phyloP scores from a whole-genome alignment of 257 asterid species.

The Solanum phureja region DNA sequence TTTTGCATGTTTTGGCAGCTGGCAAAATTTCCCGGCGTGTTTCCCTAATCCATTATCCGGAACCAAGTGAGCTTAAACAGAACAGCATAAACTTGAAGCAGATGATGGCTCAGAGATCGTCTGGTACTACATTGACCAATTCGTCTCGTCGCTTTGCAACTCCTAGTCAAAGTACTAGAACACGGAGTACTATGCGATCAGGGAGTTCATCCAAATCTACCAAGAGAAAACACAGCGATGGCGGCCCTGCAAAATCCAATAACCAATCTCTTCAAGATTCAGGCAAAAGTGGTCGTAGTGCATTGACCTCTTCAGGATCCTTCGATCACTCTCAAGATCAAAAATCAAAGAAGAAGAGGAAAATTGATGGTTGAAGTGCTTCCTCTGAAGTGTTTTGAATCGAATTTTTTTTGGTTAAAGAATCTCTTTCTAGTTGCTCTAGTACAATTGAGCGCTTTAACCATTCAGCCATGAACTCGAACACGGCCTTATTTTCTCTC shows the following conservation, averaged over 20 bases:
- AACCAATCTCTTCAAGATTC: slow-evolving; percentile 36
- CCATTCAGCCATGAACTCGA: background rate
- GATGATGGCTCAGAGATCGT: slow-evolving; percentile 29
- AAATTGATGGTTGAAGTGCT: slow-evolving; percentile 8
- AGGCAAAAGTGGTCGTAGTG: slow-evolving; percentile 34
- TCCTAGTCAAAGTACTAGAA: slow-evolving; percentile 32
- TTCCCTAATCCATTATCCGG: slow-evolving; percentile 56
- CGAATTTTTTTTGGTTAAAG: background rate
- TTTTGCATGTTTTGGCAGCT: slow-evolving; percentile 25
- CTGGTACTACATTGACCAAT: slow-evolving; percentile 34
- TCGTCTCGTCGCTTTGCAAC: slow-evolving; percentile 32
- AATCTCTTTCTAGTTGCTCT: background rate
- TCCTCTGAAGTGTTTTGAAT: background rate
- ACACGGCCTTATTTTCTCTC: background rate
- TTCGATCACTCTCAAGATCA: slow-evolving; percentile 30
- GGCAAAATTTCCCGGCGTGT: slow-evolving; percentile 57
- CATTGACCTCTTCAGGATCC: slow-evolving; percentile 37
- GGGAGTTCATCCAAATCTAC: slow-evolving; percentile 25
- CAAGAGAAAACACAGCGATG: slow-evolving; percentile 34
- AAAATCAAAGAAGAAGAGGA: slow-evolving; percentile 41
- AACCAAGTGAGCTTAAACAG: slow-evolving; percentile 34
- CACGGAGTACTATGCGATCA: slow-evolving; percentile 19
- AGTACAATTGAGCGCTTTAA: background rate
- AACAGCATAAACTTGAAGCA: slow-evolving; percentile 6
- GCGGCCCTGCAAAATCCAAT: slow-evolving; percentile 15